These are phyloP conservation scores for Phoma sp. DNA, from an alignment of 2,329 filamentous ascomycete genomes.

Conservation along the genomic window DNA sequence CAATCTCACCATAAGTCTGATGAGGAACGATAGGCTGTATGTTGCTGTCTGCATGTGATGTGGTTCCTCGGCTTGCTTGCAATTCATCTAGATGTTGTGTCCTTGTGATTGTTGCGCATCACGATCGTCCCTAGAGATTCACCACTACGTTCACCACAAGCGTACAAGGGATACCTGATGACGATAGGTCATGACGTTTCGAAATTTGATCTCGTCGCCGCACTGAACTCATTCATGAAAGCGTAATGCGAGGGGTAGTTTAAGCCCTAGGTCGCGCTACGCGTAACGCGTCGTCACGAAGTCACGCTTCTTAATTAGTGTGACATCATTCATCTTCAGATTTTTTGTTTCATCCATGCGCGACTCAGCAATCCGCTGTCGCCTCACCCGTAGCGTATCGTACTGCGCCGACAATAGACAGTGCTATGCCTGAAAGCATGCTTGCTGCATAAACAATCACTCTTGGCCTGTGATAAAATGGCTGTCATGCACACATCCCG, in stretches of 20 bases:
- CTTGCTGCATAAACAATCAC: background rate
- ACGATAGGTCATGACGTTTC: background rate
- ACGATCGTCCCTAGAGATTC: background rate
- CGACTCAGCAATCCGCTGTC: background rate
- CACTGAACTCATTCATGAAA: too few relatives aligned
- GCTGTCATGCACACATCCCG: background rate
- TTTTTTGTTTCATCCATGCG: too few relatives aligned
- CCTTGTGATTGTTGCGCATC: background rate
- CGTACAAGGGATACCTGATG: background rate
- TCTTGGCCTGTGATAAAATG: background rate
- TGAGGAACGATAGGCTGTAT: too few relatives aligned
- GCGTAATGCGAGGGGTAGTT: too few relatives aligned
- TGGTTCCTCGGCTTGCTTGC: too few relatives aligned
- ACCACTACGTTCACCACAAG: background rate
- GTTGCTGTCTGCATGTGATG: too few relatives aligned
- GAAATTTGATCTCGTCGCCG: background rate
- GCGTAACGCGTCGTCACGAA: constrained; percentile 14
- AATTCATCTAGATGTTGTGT: too few relatives aligned
- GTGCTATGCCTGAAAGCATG: background rate
- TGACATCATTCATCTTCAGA: constrained; percentile 6
- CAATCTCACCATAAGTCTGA: too few relatives aligned
- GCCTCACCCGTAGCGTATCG: background rate
- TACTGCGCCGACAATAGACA: background rate
- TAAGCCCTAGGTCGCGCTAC: constrained; percentile 1
- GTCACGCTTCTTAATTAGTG: constrained; percentile 1